phyloP scores from a whole-genome alignment of 805 yeast species.

The Kuraishia ogatae region DNA sequence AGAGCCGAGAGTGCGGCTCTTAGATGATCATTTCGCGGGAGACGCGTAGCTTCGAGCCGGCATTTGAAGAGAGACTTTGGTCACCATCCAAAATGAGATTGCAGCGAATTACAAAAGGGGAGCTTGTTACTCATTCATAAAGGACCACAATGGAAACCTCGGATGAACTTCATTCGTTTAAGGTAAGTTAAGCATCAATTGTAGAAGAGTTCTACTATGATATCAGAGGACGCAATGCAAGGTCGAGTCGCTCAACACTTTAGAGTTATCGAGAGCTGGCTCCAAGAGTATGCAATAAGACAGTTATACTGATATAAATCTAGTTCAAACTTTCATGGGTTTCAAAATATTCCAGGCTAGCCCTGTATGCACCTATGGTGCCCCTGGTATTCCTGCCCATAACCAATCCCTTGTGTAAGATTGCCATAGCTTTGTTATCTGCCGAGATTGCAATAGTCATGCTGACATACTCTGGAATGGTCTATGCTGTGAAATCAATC shows the following conservation, averaged over 20 bases:
- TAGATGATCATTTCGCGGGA: background rate
- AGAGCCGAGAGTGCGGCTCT: background rate
- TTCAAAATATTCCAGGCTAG: conserved; percentile 9
- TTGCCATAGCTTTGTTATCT: conserved; percentile 18
- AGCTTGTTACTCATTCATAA: too few species aligned
- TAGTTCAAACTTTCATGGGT: conserved; percentile 7
- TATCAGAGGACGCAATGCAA: too few species aligned
- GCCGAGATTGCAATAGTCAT: conserved; percentile 15
- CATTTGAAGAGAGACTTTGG: background rate
- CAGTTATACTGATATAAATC: background rate
- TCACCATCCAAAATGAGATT: background rate
- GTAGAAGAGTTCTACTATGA: too few species aligned
- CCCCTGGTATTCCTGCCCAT: conserved; percentile 11
- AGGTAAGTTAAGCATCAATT: background rate
- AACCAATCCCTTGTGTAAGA: conserved; percentile 17
- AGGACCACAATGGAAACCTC: background rate
- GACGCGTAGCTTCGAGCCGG: background rate
- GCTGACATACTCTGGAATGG: conserved; percentile 13
- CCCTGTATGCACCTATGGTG: conserved; percentile 6
- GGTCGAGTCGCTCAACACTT: too few species aligned
- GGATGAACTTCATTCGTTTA: background rate
- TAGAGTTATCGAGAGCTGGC: too few species aligned
- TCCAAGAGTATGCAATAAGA: background rate
- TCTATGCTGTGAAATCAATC: background rate
- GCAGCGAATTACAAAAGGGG: background rate